phyloP scores from a whole-genome alignment of 306 rosid genomes.

The Cyamopsis tetragonoloba region DNA sequence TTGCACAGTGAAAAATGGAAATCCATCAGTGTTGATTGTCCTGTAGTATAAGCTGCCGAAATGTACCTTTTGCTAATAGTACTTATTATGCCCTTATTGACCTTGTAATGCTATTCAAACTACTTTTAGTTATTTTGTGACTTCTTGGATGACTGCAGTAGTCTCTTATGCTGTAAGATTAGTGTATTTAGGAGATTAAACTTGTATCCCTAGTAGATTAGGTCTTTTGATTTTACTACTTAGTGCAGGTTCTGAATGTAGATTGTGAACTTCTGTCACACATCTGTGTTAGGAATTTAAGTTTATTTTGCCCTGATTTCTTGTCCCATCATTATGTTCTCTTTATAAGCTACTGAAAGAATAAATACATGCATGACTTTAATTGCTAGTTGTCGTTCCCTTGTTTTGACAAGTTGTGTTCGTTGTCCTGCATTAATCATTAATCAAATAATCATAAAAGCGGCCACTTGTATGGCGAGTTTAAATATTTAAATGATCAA shows the following conservation, averaged over 20 bases:
- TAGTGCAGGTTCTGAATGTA: slow-evolving; percentile 26
- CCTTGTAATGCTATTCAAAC: slow-evolving; percentile 11
- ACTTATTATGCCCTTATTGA: not conserved
- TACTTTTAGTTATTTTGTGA: slow-evolving; percentile 29
- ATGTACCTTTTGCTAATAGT: slow-evolving; percentile 19
- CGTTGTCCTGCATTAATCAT: not conserved
- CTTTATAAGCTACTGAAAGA: not conserved
- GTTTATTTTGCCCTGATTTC: not conserved
- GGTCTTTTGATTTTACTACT: slow-evolving; percentile 29
- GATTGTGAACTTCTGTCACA: slow-evolving; percentile 31
- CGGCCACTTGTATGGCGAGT: not conserved
- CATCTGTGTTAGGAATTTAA: slow-evolving; percentile 7
- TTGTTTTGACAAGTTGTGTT: not conserved
- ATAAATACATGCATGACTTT: not conserved
- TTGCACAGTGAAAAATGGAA: slow-evolving; percentile 32
- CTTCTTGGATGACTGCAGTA: slow-evolving; percentile 44
- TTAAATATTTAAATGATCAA: not conserved
- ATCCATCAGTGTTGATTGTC: slow-evolving; percentile 8
- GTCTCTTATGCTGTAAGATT: slow-evolving; percentile 27
- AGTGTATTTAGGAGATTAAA: slow-evolving; percentile 33
- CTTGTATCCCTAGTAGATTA: slow-evolving; percentile 35
- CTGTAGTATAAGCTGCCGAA: slow-evolving; percentile 38
- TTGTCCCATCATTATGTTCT: not conserved
- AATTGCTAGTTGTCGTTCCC: not conserved
- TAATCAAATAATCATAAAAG: not conserved